A percentile compares a stretch with the other conserved stretches of the same genome.
phyloP scores from a whole-genome alignment of 257 asterid species.

The Osmanthus fragrans region DNA sequence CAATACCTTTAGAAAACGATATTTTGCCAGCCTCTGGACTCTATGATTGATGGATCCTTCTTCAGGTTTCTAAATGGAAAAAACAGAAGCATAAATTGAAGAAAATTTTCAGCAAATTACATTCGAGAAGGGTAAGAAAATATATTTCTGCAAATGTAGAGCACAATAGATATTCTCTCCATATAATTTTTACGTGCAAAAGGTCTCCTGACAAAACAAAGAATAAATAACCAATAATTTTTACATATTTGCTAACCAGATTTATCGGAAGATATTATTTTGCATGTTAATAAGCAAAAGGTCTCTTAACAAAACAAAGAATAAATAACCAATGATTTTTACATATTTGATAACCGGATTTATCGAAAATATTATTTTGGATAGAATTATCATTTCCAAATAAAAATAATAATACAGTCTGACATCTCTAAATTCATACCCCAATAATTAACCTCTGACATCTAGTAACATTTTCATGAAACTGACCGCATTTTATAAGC shows the following conservation, averaged over 20 bases:
- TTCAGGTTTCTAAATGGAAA: slow-evolving; percentile 76
- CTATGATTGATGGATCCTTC: slow-evolving; percentile 98
- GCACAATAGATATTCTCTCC: neutral
- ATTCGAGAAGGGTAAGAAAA: slow-evolving; percentile 2
- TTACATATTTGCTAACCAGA: neutral
- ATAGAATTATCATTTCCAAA: neutral
- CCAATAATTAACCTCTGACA: no score
- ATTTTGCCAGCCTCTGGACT: slow-evolving; percentile 95
- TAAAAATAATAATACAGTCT: neutral
- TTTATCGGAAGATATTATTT: neutral
- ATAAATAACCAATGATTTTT: neutral
- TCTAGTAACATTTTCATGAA: no score
- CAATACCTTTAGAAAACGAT: slow-evolving; percentile 88
- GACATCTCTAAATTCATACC: no score
- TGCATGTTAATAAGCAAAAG: neutral
- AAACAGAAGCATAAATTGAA: slow-evolving; percentile 8
- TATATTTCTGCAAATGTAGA: neutral
- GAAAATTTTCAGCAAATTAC: neutral
- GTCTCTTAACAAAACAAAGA: neutral
- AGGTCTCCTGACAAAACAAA: neutral
- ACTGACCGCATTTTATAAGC: no score
- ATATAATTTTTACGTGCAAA: neutral
- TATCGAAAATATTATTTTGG: neutral
- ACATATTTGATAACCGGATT: neutral
- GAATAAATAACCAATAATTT: neutral